Evolutionary conservation across 208 protist species (phyloP), one percentile per base, ranked within the genome.

Genomic region (Leishmania tropica): DNA sequence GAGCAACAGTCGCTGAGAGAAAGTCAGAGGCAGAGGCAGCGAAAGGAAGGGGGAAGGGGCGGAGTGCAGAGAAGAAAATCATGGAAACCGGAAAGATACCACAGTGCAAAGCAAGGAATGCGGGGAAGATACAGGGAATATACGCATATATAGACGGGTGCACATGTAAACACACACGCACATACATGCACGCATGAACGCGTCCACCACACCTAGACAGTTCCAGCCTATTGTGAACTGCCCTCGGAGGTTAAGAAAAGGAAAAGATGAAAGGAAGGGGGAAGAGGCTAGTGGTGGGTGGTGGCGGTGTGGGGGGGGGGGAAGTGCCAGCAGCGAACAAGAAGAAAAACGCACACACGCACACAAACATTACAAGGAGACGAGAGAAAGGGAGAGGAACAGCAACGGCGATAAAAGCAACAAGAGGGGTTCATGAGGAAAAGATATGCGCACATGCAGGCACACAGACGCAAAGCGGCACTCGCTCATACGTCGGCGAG

Each of bases 151-250:
- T 62, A 48, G 10, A 48, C 45, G 45, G 8, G 45, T 48, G 45
- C 45, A 48, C 45, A 48, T 10, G 45, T 48, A 45, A 4, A 21
- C 28, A 58, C 51, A 42, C 48, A 35, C 73, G 31, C 48, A 21
- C 8, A 58, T 10, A n/a, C 17, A 10, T 6, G 5, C 73, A 76
- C n/a, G 28, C 15, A 28, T 37, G 31, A 58, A 47, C 31, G 60
- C 35, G 17, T 58, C 17, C 51, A 24, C 62, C 62, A 15, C 8
- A 62, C 3, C 4, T 15, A 21, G 73, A 62, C 7, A 47, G 73
- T 58, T 76, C 53, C 73, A 42, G 17, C 28, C 58, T 24, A 21
- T 74, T 62, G 73, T 76, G 53, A 76, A 45, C 73, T 58, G 35
- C 19, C 35, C 35, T n/a, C 17, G 31, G 31, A 64, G 53, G 51